A percentile compares a stretch with the other conserved stretches of the same genome.
Evolutionary conservation across 1,139 yeast genomes (phyloP).

Genomic region (Blastobotrys raffinosifermentans): DNA sequence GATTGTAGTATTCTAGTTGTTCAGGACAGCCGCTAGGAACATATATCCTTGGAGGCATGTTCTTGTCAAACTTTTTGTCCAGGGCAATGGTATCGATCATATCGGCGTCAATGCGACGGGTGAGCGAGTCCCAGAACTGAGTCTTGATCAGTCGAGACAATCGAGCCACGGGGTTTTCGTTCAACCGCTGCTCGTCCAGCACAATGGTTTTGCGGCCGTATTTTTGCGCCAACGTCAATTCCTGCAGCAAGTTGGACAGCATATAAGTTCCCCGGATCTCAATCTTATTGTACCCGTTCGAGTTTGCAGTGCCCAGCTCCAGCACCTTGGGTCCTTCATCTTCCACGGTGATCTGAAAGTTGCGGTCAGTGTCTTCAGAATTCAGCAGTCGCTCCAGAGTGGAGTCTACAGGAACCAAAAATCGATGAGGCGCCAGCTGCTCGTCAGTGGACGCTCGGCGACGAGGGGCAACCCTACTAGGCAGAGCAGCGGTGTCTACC

Average conservation of each 20-base stretch:
- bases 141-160: constrained; percentile 67
- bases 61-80: constrained; percentile 64
- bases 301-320: constrained; percentile 75
- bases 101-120: constrained; percentile 63
- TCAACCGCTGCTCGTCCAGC: constrained; percentile 75
- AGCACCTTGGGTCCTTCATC: constrained; percentile 91
- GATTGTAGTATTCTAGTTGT: constrained; percentile 63
- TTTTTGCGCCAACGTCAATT: constrained; percentile 78
- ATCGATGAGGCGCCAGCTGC: constrained; percentile 43
- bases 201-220: constrained; percentile 73
- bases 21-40: constrained; percentile 66
- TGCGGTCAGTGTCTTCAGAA: constrained; percentile 81
- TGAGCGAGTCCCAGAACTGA: constrained; percentile 76
- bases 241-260: constrained; percentile 84
- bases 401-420: constrained; percentile 70
- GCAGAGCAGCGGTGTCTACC: constrained; percentile 11
- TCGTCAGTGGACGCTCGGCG: constrained; percentile 71
- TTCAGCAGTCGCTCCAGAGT: constrained; percentile 65
- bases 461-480: constrained; percentile 9
- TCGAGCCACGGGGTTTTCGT: constrained; percentile 82
- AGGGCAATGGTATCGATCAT: constrained; percentile 61
- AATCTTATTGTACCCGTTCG: constrained; percentile 68
- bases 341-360: constrained; percentile 85
- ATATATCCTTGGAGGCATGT: constrained; percentile 61
- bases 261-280: constrained; percentile 86